A percentile compares a stretch with the other conserved stretches of the same genome.
Evolutionary conservation across 129 eudicot species (phyloP).

Genomic region (Sambucus nigra): DNA sequence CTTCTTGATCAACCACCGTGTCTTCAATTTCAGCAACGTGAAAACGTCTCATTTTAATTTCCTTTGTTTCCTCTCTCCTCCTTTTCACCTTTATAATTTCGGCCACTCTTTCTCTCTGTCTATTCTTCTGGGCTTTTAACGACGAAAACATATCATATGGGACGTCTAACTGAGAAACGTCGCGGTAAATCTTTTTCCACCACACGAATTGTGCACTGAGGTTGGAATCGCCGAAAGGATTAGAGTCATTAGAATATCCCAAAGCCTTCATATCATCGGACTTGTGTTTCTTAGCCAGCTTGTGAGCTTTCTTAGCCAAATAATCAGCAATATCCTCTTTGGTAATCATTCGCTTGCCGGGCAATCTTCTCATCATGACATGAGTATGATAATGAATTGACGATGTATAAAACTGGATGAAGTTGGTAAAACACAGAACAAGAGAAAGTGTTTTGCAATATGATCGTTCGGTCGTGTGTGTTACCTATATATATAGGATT

Average conservation of each 20-base stretch:
- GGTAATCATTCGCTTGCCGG: slow-evolving; percentile 17
- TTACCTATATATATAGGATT: no score
- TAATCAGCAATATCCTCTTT: slow-evolving; percentile 31
- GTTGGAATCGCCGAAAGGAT: slow-evolving; percentile 29
- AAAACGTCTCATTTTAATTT: background rate
- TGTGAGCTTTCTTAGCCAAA: slow-evolving; percentile 32
- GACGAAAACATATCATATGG: background rate
- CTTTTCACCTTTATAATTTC: background rate
- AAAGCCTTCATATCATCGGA: slow-evolving; percentile 17
- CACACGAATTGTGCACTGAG: background rate
- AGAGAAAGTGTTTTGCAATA: no score
- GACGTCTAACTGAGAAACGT: background rate
- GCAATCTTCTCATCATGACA: no score
- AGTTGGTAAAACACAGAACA: no score
- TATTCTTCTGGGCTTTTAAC: background rate
- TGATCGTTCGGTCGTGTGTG: no score
- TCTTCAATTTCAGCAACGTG: background rate
- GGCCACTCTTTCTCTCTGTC: background rate
- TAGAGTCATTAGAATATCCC: slow-evolving; percentile 28
- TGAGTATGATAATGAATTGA: no score
- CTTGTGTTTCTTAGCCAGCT: slow-evolving; percentile 27
- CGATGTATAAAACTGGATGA: no score
- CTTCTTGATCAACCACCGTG: background rate
- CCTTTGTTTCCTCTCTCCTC: slow-evolving; percentile 1
- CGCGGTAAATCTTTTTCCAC: background rate